Evolutionary conservation across 2,329 filamentous ascomycete genomes (phyloP), one percentile per base, ranked within the genome.

Genomic region (Myriangium duriaei): DNA sequence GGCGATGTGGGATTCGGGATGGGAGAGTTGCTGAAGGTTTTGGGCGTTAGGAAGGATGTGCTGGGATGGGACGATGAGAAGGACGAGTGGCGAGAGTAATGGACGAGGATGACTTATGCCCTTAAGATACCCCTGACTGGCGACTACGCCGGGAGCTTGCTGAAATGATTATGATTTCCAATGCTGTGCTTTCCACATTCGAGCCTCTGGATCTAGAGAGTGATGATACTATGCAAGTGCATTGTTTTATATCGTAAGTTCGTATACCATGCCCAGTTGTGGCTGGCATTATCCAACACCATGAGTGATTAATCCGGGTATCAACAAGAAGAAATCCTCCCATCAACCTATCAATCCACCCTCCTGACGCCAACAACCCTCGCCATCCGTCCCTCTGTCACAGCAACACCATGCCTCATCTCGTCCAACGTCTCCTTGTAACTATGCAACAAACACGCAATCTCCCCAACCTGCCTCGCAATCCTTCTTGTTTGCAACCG

Each of bases 11-110:
- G 68, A 10, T 80, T 81, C 49, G 79, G 74, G 10, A 78, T 82
- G 69, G 74, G 71, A 33, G 74, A 73, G 67, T 81, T 81, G 77
- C 63, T 82, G 11, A 69, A 68, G 46, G 73, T 68, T 18, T 59
- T 81, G 42, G 76, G 79, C 49, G 70, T 81, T 40, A 74, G 79
- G 39, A 56, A 72, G 4, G 59, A 67, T 34, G 51, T 71, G n/a
- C 76, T 82, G 45, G 77, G 76, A 4, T 81, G 71, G 52, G n/a
- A n/a, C n/a, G 74, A 79, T 53, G 64, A 65, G 41, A 54, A 61
- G 10, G 54, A 59, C 37, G 71, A 78, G 51, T 61, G 62, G 51
- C 81, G 77, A 77, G 57, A 14, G 31, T 12, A 32, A 10, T 38
- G 24, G n/a, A 26, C n/a, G n/a, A n/a, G n/a, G n/a, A n/a, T n/a